Percentiles rank a stretch among this genome's conserved stretches.
Evolutionary conservation across 202 grass and related monocot species (phyloP).

Genomic region (Dendrocalamus latiflorus): DNA sequence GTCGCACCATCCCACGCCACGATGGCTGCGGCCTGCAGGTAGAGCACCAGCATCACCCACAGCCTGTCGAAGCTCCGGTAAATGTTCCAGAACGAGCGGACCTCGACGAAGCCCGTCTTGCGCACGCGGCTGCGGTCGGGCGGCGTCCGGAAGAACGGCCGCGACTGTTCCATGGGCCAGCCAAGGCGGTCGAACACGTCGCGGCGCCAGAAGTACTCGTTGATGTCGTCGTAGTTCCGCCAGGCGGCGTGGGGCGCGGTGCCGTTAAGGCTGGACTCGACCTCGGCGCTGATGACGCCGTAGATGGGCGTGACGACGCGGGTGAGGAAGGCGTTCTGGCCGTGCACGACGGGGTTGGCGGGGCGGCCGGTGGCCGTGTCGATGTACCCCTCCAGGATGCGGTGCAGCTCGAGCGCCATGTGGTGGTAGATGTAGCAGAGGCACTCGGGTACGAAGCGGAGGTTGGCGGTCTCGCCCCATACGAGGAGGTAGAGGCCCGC

Average conservation of each 20-base stretch:
- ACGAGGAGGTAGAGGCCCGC: conserved; percentile 68
- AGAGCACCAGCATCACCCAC: conserved; percentile 89
- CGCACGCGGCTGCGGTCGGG: conserved; percentile 56
- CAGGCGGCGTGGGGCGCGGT: conserved; percentile 75
- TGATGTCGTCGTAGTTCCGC: conserved; percentile 98
- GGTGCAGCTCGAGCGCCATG: conserved; percentile 81
- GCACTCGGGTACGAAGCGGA: conserved; percentile 94
- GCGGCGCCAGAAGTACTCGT: conserved; percentile 95
- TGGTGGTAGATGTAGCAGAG: conserved; percentile 94
- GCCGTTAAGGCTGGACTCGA: conserved; percentile 52
- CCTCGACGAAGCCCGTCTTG: conserved; percentile 97
- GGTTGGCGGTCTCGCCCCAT: conserved; percentile 96
- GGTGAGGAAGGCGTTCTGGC: conserved; percentile 69
- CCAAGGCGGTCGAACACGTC: conserved; percentile 71
- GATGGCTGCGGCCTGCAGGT: conserved; percentile 68
- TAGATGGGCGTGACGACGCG: conserved; percentile 71
- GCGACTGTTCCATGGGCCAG: conserved; percentile 74
- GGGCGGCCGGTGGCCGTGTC: conserved; percentile 43
- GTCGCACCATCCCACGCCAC: conserved; percentile 57
- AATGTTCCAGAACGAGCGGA: conserved; percentile 89
- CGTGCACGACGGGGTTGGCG: conserved; percentile 61
- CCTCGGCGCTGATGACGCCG: conserved; percentile 51
- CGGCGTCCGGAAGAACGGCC: conserved; percentile 62
- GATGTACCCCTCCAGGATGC: conserved; percentile 63
- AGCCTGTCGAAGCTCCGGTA: conserved; percentile 92